Conservation (phyloP, 2,329 filamentous ascomycete genomes). For the Bipolaris victoriae region DNA sequence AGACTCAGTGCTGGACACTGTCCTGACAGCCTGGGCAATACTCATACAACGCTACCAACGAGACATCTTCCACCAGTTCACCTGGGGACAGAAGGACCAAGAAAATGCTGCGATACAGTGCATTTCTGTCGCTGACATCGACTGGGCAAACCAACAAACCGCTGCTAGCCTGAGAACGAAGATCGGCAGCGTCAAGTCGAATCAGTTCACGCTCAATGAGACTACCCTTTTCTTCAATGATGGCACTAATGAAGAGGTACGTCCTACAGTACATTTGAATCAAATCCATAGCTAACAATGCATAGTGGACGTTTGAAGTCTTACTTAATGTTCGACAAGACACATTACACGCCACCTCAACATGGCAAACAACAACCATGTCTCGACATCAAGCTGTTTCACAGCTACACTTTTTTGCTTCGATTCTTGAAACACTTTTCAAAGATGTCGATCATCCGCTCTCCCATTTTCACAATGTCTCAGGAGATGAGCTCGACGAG, state of each 20-base stretch:
- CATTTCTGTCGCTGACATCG: constrained; percentile 26
- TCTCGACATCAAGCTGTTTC: constrained; percentile 53
- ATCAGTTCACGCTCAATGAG: constrained; percentile 14
- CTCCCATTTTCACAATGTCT: constrained; percentile 26
- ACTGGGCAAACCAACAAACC: constrained; percentile 22
- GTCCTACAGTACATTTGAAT: not conserved
- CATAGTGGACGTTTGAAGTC: constrained; percentile 41
- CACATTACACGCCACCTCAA: constrained; percentile 47
- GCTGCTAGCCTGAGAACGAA: constrained; percentile 24
- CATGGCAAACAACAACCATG: constrained; percentile 52
- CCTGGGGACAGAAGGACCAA: constrained; percentile 32
- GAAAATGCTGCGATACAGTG: constrained; percentile 19
- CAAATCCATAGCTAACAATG: constrained; percentile 2
- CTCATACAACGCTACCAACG: constrained; percentile 42
- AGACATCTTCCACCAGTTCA: constrained; percentile 39
- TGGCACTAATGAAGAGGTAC: constrained; percentile 39
- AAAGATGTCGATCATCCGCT: constrained; percentile 21
- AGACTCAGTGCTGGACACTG: constrained; percentile 26
- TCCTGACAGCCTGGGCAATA: constrained; percentile 42
- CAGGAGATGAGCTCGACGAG: constrained; percentile 50
- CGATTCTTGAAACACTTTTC: constrained; percentile 47
- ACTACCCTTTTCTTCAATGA: constrained; percentile 36
- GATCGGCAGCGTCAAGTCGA: constrained; percentile 21
- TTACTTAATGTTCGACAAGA: constrained; percentile 32
- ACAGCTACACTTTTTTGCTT: constrained; percentile 53